Conservation (phyloP, 352 stramenopile genomes). For the Peronospora farinosa region DNA sequence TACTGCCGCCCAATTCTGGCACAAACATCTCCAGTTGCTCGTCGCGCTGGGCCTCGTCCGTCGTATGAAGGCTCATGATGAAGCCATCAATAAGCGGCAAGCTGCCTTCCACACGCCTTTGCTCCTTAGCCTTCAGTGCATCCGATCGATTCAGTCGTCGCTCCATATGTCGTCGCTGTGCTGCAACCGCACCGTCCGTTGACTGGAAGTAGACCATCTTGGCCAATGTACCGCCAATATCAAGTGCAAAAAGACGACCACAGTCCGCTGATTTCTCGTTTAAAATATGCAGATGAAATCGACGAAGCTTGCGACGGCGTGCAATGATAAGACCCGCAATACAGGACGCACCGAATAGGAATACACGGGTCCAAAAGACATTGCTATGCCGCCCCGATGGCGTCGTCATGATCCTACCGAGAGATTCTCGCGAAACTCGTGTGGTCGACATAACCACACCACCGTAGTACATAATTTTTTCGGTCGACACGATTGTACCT, state of each 20-base stretch:
- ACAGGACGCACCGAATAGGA: conserved; percentile 63
- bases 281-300: conserved; percentile 67
- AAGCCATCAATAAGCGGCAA: conserved; percentile 49
- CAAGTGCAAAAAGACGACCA: conserved; percentile 81
- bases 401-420: background rate
- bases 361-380: conserved; percentile 63
- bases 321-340: conserved; percentile 60
- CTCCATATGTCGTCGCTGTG: conserved; percentile 29
- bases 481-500: background rate
- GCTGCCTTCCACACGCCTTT: conserved; percentile 34
- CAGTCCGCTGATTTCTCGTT: conserved; percentile 63
- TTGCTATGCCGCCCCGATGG: conserved; percentile 26
- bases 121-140: conserved; percentile 7
- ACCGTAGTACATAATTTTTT: no score
- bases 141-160: conserved; percentile 21
- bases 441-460: no score
- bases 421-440: background rate
- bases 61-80: conserved; percentile 39
- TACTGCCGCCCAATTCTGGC: conserved; percentile 80
- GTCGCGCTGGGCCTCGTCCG: conserved; percentile 44
- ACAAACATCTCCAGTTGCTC: conserved; percentile 60
- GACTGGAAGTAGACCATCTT: conserved; percentile 94
- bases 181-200: conserved; percentile 21
- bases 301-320: conserved; percentile 60
- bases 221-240: conserved; percentile 89